Percentiles rank a stretch among this genome's conserved stretches.
Evolutionary conservation across 2,329 filamentous ascomycete species (phyloP).

Genomic region (Aspergillus ochraceus): DNA sequence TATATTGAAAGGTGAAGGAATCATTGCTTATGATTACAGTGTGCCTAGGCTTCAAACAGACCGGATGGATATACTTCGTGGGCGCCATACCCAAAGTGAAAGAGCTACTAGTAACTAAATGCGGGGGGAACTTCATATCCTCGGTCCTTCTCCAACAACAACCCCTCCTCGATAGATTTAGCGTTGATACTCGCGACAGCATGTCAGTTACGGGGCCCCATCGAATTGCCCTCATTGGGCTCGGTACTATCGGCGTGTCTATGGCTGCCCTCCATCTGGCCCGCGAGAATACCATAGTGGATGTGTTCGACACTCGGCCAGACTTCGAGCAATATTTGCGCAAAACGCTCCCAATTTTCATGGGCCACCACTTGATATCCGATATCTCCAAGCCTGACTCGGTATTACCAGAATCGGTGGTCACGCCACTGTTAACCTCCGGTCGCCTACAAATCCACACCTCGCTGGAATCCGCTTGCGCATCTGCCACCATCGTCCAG

Average conservation of each 20-base stretch:
- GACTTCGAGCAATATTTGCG: conserved; percentile 49
- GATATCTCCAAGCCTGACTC: not conserved
- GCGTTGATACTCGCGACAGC: not conserved
- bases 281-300: conserved; percentile 30
- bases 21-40: no score
- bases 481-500: conserved; percentile 54
- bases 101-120: not conserved
- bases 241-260: conserved; percentile 56
- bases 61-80: not conserved
- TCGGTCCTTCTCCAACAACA: not conserved
- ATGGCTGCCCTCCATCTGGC: conserved; percentile 48
- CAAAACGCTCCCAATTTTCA: conserved; percentile 23
- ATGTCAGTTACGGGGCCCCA: conserved; percentile 14
- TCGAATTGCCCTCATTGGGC: conserved; percentile 40
- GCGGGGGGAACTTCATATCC: not conserved
- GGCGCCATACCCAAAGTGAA: not conserved
- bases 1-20: no score
- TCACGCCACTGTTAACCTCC: conserved; percentile 12
- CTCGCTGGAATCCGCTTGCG: conserved; percentile 16
- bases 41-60: not conserved
- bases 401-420: not conserved
- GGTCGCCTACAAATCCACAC: conserved; percentile 20
- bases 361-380: conserved; percentile 4
- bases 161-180: not conserved
- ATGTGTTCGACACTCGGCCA: conserved; percentile 53